Percentiles rank a stretch among this genome's conserved stretches.
phyloP scores from a whole-genome alignment of 225 moss, liverwort and hornwort species.

The Marchantia polymorpha region DNA sequence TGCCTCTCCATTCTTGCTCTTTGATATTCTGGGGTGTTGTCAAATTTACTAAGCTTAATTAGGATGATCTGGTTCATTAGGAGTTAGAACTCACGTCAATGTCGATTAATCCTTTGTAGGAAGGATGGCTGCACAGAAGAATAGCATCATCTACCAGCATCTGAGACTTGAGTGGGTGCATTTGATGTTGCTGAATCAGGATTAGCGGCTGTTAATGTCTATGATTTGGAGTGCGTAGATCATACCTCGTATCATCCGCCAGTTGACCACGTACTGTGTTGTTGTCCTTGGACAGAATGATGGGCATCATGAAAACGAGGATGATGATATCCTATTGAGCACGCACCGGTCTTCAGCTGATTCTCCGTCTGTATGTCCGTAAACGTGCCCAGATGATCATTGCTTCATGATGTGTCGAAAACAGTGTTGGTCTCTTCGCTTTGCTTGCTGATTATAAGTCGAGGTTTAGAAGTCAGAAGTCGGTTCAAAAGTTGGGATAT shows the following conservation, averaged over 20 bases:
- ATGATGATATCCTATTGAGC: not conserved
- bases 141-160: not conserved
- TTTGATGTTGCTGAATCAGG: not conserved
- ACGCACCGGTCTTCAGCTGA: not conserved
- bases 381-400: not conserved
- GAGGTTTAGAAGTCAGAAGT: not conserved
- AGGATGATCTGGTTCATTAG: not conserved
- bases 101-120: not conserved
- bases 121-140: not conserved
- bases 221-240: not conserved
- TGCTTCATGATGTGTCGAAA: not conserved
- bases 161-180: not conserved
- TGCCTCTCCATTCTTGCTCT: not conserved
- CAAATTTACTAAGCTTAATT: not conserved
- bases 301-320: not conserved
- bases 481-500: not conserved
- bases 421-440: not conserved
- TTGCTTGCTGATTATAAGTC: not conserved
- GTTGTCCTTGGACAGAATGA: constrained; percentile 2
- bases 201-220: not conserved
- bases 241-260: not conserved
- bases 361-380: not conserved
- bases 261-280: constrained; percentile 1
- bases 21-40: not conserved
- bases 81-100: not conserved